These are phyloP conservation scores for Myochromella boudieri DNA, from an alignment of 768 basidiomycete genomes.

Conservation along the genomic window DNA sequence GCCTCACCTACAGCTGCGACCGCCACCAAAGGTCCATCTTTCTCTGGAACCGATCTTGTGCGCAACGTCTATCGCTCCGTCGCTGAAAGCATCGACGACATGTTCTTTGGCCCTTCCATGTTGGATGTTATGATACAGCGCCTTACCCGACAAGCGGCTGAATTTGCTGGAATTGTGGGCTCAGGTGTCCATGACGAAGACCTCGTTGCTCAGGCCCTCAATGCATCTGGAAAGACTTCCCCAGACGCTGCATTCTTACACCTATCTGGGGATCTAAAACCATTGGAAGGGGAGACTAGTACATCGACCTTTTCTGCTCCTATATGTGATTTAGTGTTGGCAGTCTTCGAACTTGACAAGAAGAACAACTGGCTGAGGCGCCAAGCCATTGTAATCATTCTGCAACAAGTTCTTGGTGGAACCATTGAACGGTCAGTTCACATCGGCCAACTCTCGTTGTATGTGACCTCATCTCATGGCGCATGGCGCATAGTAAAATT, in stretches of 20 bases:
- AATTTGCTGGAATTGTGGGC: slow-evolving; percentile 82
- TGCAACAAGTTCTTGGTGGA: slow-evolving; percentile 93
- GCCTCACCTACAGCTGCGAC: slow-evolving; percentile 46
- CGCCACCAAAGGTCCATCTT: slow-evolving; percentile 45
- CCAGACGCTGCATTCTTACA: slow-evolving; percentile 72
- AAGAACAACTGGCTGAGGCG: slow-evolving; percentile 95
- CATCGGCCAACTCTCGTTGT: not conserved
- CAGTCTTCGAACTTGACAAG: slow-evolving; percentile 93
- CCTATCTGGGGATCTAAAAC: slow-evolving; percentile 75
- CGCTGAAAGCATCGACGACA: slow-evolving; percentile 93
- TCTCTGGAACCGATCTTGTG: slow-evolving; percentile 76
- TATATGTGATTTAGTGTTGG: slow-evolving; percentile 90
- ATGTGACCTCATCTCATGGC: slow-evolving; percentile 7
- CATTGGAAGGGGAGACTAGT: slow-evolving; percentile 85
- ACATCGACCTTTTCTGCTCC: slow-evolving; percentile 89
- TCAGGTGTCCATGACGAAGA: slow-evolving; percentile 82
- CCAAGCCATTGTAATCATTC: slow-evolving; percentile 93
- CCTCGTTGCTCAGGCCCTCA: slow-evolving; percentile 76
- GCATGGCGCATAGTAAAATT: slow-evolving; percentile 62
- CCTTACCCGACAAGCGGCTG: slow-evolving; percentile 85
- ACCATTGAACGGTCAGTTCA: slow-evolving; percentile 86
- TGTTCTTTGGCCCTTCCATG: slow-evolving; percentile 96
- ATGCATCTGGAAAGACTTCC: slow-evolving; percentile 62
- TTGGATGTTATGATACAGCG: slow-evolving; percentile 92
- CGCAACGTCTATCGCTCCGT: slow-evolving; percentile 89